phyloP scores from a whole-genome alignment of 164 flowering plant species.

The Macadamia integrifolia region DNA sequence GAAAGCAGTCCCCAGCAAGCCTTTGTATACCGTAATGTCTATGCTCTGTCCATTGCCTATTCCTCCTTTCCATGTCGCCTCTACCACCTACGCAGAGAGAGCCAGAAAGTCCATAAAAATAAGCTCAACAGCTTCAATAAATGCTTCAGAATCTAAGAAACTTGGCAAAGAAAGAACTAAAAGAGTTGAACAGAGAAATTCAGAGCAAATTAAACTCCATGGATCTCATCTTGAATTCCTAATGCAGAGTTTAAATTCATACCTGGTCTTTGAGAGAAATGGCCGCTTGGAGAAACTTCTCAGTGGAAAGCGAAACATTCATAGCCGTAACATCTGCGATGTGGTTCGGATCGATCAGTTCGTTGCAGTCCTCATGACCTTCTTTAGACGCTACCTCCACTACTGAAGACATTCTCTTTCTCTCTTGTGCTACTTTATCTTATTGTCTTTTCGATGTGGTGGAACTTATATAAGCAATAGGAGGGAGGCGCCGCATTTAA shows the following conservation, averaged over 20 bases:
- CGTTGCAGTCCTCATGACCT: conserved; percentile 18
- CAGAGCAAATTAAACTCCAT: too few relatives aligned
- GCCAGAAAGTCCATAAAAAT: not conserved
- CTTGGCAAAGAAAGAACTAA: too few relatives aligned
- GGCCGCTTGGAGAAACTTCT: conserved; percentile 44
- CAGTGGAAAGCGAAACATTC: conserved; percentile 22
- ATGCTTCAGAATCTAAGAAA: not conserved
- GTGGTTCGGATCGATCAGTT: conserved; percentile 18
- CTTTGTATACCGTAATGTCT: conserved; percentile 57
- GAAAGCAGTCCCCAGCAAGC: conserved; percentile 73
- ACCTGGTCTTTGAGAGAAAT: conserved; percentile 55
- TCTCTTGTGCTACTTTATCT: too few relatives aligned
- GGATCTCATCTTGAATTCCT: too few relatives aligned
- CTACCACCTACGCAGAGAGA: conserved; percentile 44
- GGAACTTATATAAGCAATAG: too few relatives aligned
- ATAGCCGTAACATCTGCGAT: conserved; percentile 19
- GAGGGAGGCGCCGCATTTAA: too few relatives aligned
- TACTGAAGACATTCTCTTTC: conserved; percentile 19
- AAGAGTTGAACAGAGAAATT: not conserved
- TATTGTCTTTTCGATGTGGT: too few relatives aligned
- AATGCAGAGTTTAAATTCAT: not conserved
- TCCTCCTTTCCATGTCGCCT: conserved; percentile 43
- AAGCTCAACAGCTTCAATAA: not conserved
- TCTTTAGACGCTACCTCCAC: conserved; percentile 21
- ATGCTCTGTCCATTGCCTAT: conserved; percentile 14